Conservation (phyloP, 768 basidiomycete species). For the Collybia nuda region DNA sequence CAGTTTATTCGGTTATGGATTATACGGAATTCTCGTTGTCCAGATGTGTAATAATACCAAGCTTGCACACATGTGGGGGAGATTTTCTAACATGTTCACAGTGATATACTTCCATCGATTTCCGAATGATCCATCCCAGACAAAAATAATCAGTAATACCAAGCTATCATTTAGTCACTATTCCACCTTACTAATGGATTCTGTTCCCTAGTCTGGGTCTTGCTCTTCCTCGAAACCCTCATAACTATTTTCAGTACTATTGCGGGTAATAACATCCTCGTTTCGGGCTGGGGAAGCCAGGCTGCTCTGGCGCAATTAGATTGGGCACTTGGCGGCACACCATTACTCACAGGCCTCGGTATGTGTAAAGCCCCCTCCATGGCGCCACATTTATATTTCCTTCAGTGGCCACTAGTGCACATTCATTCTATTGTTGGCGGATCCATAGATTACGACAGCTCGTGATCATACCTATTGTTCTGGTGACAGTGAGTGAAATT, state of each 20-base stretch:
- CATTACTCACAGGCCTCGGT: slow-evolving; percentile 8
- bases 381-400: background rate
- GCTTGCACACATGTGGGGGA: background rate
- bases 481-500: slow-evolving; percentile 6
- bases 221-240: slow-evolving; percentile 16
- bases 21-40: slow-evolving; percentile 18
- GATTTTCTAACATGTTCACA: background rate
- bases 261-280: slow-evolving; percentile 14
- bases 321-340: slow-evolving; percentile 13
- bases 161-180: background rate
- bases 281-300: slow-evolving; percentile 17
- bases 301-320: slow-evolving; percentile 9
- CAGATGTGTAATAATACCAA: slow-evolving; percentile 13
- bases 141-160: slow-evolving; percentile 12
- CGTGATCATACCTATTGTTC: slow-evolving; percentile 5
- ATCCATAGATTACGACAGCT: slow-evolving; percentile 4
- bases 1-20: slow-evolving; percentile 15
- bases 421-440: slow-evolving; percentile 13
- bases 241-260: slow-evolving; percentile 14
- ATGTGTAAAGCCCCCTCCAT: background rate
- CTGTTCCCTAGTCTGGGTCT: slow-evolving; percentile 13
- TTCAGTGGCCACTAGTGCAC: slow-evolving; percentile 13
- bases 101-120: slow-evolving; percentile 14
- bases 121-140: slow-evolving; percentile 8
- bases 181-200: background rate